Evolutionary conservation across 148 eudicot genomes (phyloP).

Genomic region (Amaranthus hypochondriacus): DNA sequence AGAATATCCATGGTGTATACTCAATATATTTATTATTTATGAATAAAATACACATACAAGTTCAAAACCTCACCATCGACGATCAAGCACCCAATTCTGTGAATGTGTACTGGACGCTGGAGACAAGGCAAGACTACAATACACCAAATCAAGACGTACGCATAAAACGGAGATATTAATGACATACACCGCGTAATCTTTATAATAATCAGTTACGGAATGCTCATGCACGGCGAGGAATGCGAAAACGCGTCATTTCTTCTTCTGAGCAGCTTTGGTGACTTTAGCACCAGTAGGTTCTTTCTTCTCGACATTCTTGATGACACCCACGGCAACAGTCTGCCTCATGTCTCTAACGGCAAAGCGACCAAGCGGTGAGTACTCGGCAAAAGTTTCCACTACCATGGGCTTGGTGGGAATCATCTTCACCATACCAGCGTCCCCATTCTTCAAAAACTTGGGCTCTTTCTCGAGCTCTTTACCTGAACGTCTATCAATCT

Average conservation of each 20-base stretch:
- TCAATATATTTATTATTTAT: too few relatives aligned
- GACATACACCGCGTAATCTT: background rate
- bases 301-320: slow-evolving; percentile 38
- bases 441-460: slow-evolving; percentile 41
- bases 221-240: background rate
- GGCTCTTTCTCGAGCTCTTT: slow-evolving; percentile 44
- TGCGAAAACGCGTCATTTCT: slow-evolving; percentile 20
- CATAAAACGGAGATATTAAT: background rate
- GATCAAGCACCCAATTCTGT: slow-evolving; percentile 35
- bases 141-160: background rate
- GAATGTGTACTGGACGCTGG: slow-evolving; percentile 16
- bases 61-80: slow-evolving; percentile 29
- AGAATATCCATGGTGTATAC: too few relatives aligned
- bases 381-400: slow-evolving; percentile 41
- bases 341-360: slow-evolving; percentile 47
- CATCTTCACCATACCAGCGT: slow-evolving; percentile 44
- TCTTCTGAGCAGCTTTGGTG: slow-evolving; percentile 31
- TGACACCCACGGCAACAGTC: slow-evolving; percentile 41
- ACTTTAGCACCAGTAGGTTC: slow-evolving; percentile 33
- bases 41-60: background rate
- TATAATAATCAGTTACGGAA: background rate
- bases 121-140: slow-evolving; percentile 5
- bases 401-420: slow-evolving; percentile 50
- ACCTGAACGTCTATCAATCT: slow-evolving; percentile 38
- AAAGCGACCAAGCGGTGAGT: slow-evolving; percentile 42